Base-by-base conservation (phyloP, 2,329 filamentous ascomycete genomes). In the Nemania bipapillata region DNA sequence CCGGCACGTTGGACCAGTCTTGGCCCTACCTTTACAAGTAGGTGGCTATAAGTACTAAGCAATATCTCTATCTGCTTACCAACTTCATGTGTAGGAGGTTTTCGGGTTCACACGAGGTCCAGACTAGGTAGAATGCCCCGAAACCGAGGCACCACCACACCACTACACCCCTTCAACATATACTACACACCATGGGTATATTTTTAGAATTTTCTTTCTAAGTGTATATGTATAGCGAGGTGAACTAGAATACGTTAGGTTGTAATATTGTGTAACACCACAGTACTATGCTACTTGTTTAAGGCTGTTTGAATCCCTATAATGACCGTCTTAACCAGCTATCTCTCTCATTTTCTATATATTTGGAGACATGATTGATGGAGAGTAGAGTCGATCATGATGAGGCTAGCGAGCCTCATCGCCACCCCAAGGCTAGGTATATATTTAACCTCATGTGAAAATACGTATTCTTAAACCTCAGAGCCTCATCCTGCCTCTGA, bases 361-460 rank as follows among this genome's bases (percentile, higher is more conserved):
- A 45, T 45, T 8, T n/a, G 20, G 20, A 50, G 24, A 26, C 9
- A n/a, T 15, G 22, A 7, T 28, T 28, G 22, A 26, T 8, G 47
- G 47, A 28, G 9, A 7, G 35, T 32, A 17, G 2, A 35, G n/a
- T 17, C 26, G 17, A 24, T n/a, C 12, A 30, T 22, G 26, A 9
- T 40, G 20, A 40, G 58, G 54, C 40, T n/a, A 35, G 32, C 2
- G 54, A 55, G 35, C 28, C 40, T 61, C 50, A 17, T 42, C 47
- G 47, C 65, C 63, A 54, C 53, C 54, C 20, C 69, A 63, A 69
- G 70, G 70, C 70, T 75, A 65, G 61, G 66, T 9, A 53, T 71
- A 70, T 49, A 55, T 61, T 55, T 68, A 68, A 63, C 50, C 35
- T 66, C n/a, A 54, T 45, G 50, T 50, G 62, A 57, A 58, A 30